phyloP scores from a whole-genome alignment of 768 basidiomycete genomes.

The Mycena galopus region DNA sequence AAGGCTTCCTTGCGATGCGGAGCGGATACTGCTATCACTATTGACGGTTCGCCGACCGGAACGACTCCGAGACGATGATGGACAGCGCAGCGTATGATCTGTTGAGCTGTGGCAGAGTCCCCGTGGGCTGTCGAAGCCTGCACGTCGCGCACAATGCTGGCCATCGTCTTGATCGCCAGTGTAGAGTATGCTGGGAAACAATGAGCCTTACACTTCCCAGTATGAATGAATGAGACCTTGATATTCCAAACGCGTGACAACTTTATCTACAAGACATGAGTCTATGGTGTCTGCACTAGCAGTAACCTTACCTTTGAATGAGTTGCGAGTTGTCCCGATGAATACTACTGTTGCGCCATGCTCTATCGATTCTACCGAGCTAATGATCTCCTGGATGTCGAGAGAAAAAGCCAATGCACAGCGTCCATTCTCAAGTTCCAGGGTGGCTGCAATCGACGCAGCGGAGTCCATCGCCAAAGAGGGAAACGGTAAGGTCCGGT shows the following conservation, averaged over 20 bases:
- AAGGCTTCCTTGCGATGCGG: conserved; percentile 90
- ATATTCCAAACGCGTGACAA: conserved; percentile 81
- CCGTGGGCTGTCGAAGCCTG: conserved; percentile 58
- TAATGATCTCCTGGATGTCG: conserved; percentile 68
- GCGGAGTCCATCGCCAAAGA: conserved; percentile 26
- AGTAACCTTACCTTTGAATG: conserved; percentile 76
- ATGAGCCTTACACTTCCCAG: conserved; percentile 9
- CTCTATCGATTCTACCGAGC: conserved; percentile 70
- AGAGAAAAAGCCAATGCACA: conserved; percentile 75
- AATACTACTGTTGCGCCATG: conserved; percentile 82
- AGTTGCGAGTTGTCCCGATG: conserved; percentile 89
- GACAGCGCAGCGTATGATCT: conserved; percentile 71
- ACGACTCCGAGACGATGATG: conserved; percentile 85
- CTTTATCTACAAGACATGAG: conserved; percentile 63
- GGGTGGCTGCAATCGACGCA: conserved; percentile 58
- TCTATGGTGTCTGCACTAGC: neutral
- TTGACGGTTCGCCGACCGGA: conserved; percentile 84
- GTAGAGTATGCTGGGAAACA: conserved; percentile 71
- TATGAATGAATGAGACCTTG: conserved; percentile 51
- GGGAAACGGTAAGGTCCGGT: too few relatives aligned
- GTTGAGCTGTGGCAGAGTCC: conserved; percentile 48
- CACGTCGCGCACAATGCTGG: conserved; percentile 65
- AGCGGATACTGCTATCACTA: conserved; percentile 87
- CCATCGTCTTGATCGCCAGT: conserved; percentile 84
- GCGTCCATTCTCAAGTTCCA: conserved; percentile 59